A percentile compares a stretch with the other conserved stretches of the same genome.
phyloP scores from a whole-genome alignment of 2,329 filamentous ascomycete genomes.

The Teratosphaeria viscida region DNA sequence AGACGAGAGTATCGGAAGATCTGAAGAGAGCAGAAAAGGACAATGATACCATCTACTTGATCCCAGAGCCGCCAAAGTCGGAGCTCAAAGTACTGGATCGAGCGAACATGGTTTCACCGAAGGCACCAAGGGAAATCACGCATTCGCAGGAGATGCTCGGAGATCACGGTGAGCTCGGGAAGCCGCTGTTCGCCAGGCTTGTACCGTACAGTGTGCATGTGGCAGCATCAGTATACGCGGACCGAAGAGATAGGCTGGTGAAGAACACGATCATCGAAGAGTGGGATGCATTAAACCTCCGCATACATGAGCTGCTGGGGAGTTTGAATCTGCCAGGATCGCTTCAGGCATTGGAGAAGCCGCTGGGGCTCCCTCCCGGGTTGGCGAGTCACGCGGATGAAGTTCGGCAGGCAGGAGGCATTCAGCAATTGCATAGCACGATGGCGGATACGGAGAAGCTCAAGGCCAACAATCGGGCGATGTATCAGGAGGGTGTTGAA shows the following conservation, averaged over 20 bases:
- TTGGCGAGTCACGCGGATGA: conserved; percentile 87
- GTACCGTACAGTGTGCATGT: conserved; percentile 95
- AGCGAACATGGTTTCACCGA: conserved; percentile 75
- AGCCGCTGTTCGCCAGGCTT: conserved; percentile 76
- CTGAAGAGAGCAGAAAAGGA: conserved; percentile 89
- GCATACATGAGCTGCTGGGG: conserved; percentile 66
- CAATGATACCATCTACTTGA: conserved; percentile 89
- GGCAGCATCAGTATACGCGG: conserved; percentile 89
- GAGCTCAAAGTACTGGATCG: conserved; percentile 78
- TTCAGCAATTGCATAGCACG: conserved; percentile 64
- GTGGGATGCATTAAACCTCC: conserved; percentile 68
- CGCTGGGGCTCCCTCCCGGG: conserved; percentile 75
- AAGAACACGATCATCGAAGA: conserved; percentile 80
- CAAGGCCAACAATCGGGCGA: conserved; percentile 63
- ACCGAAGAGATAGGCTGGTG: conserved; percentile 79
- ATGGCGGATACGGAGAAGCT: conserved; percentile 86
- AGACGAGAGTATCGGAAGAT: conserved; percentile 73
- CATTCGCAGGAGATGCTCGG: conserved; percentile 72
- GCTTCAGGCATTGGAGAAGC: conserved; percentile 88
- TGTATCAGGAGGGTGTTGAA: conserved; percentile 75
- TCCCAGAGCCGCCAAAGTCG: conserved; percentile 74
- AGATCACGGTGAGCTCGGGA: conserved; percentile 60
- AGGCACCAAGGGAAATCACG: conserved; percentile 69
- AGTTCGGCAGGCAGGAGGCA: conserved; percentile 78
- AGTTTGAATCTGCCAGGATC: conserved; percentile 85